phyloP scores from a whole-genome alignment of 1,284 basidiomycete genomes.

The Schizophyllum commune region DNA sequence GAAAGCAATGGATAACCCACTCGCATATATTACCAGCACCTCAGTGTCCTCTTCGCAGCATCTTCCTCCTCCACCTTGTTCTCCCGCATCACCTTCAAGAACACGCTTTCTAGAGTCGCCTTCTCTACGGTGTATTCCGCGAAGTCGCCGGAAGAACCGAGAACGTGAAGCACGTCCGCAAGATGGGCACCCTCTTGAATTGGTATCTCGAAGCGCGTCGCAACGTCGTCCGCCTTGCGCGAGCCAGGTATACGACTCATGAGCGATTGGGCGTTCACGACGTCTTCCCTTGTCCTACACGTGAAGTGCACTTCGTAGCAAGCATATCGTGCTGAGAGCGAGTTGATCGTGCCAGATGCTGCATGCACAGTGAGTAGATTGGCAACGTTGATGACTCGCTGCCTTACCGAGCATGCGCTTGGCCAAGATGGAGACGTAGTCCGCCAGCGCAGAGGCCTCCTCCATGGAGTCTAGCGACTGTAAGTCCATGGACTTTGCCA shows the following conservation, averaged over 20 bases:
- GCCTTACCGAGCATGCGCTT: conserved; percentile 33
- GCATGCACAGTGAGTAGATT: too few relatives aligned
- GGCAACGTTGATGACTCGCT: background rate
- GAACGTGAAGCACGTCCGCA: conserved; percentile 48
- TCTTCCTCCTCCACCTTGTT: conserved; percentile 57
- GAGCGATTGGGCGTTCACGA: conserved; percentile 44
- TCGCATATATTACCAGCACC: background rate
- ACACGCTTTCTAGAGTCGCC: conserved; percentile 63
- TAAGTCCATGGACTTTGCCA: background rate
- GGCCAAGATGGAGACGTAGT: conserved; percentile 52
- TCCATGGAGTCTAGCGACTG: conserved; percentile 41
- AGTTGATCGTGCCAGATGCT: conserved; percentile 57
- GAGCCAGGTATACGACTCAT: conserved; percentile 60
- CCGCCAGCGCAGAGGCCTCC: conserved; percentile 56
- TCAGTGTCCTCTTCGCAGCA: conserved; percentile 17
- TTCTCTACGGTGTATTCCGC: conserved; percentile 64
- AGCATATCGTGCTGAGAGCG: conserved; percentile 57
- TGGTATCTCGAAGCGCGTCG: conserved; percentile 72
- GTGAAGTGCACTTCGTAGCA: conserved; percentile 77
- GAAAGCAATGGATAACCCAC: background rate
- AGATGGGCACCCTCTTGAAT: conserved; percentile 40
- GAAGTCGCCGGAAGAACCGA: conserved; percentile 45
- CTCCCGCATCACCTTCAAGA: conserved; percentile 64
- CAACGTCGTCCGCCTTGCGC: conserved; percentile 67
- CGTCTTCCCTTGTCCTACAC: conserved; percentile 54